Evolutionary conservation across 2,329 filamentous ascomycete genomes (phyloP).

Genomic region (Aspergillus pseudonomiae): DNA sequence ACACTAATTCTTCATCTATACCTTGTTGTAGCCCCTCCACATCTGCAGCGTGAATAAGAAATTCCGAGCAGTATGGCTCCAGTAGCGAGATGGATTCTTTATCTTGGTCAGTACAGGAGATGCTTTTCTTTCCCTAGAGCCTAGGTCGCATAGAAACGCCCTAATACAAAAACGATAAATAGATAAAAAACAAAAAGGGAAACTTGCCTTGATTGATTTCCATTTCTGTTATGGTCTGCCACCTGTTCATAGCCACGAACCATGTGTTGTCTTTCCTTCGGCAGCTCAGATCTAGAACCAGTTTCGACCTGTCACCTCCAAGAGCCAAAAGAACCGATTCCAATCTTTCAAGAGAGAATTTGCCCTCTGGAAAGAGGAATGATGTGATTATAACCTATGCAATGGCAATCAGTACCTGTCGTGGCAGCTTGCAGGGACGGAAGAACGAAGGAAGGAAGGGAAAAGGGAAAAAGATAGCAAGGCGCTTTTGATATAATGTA

Average conservation of each 20-base stretch:
- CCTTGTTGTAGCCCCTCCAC: slow-evolving; percentile 92
- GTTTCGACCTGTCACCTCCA: slow-evolving; percentile 72
- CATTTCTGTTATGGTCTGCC: slow-evolving; percentile 97
- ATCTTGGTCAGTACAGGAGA: slow-evolving; percentile 13
- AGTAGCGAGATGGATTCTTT: slow-evolving; percentile 77
- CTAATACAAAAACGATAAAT: not conserved
- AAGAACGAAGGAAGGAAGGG: not conserved
- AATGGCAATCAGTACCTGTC: slow-evolving; percentile 7
- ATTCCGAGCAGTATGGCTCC: slow-evolving; percentile 93
- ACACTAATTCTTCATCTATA: slow-evolving; percentile 83
- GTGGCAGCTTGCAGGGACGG: slow-evolving; percentile 13
- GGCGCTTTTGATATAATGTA: not conserved
- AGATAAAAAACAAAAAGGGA: not conserved
- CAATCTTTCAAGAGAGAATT: slow-evolving; percentile 77
- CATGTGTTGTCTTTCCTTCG: slow-evolving; percentile 74
- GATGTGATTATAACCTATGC: slow-evolving; percentile 93
- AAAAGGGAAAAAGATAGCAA: not conserved
- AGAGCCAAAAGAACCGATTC: slow-evolving; percentile 73
- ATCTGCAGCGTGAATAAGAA: slow-evolving; percentile 95
- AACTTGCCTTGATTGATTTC: slow-evolving; percentile 78
- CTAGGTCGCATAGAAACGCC: not conserved
- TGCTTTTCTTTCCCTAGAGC: not conserved
- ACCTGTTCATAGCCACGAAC: slow-evolving; percentile 99
- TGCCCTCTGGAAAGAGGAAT: slow-evolving; percentile 83
- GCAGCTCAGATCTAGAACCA: slow-evolving; percentile 95